Evolutionary conservation across 805 yeast species (phyloP), one percentile per base, ranked within the genome.

Genomic region (Ogataea haglerorum): DNA sequence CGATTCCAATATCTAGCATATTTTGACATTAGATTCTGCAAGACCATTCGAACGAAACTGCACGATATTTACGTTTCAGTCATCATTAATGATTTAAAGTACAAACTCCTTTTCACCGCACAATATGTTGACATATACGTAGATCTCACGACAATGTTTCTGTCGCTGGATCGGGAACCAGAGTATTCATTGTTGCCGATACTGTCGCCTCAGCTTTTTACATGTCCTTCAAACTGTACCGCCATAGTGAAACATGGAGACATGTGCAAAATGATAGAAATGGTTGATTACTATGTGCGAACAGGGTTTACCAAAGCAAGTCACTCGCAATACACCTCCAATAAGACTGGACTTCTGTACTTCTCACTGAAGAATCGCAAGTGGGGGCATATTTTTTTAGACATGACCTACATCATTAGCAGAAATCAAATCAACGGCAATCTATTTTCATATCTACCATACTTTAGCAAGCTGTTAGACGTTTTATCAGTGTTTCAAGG

Each of bases 41-140:
- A 79, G 53, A 58, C 73, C 0, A 63, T 82, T 5, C 68, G 95
- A 32, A 53, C 65, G 0, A 58, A 68, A 6, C 63, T 85, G 10
- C 85, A 83, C 44, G 86, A 80, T 48, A 61, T 86, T 42, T 82
- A 78, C 54, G 74, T 84, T 28, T 70, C 81, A 0, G 73, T 82
- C 0, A 61, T 87, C 44, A 78, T 86, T 13, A 76, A 86, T 10
- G 80, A 80, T 52, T 60, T 72, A 36, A 64, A 60, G 10, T 81
- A 70, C 56, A 81, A 80, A 53, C 59, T 71, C 22, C 57, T 81
- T n/a, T 65, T 85, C 29, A 80, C 84, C n/a, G 73, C 76, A 28
- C 91, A 88, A 51, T 89, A 88, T 54, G 84, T 88, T 30, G 95
- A 88, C 51, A 68, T 88, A 0, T 91, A 91, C 58, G 90, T 95